Evolutionary conservation across 441 rosid genomes (phyloP), one percentile per base, ranked within the genome.

Genomic region (Daphne laureola): DNA sequence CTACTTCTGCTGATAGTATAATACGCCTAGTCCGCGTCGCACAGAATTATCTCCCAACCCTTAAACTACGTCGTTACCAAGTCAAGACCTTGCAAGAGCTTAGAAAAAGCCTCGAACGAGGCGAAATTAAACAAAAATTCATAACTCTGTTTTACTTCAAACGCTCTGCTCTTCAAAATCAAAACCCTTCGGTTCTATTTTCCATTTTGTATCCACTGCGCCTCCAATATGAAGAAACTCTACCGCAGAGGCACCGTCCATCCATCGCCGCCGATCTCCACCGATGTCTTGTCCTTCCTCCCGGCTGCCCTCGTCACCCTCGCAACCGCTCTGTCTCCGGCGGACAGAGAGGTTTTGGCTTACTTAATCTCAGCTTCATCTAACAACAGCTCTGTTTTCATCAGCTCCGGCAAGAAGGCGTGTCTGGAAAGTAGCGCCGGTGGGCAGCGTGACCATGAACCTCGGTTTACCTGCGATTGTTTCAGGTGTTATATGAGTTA

Each of bases 401-500:
- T 56, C 17, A 35, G 57, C 23, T 21, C 51, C 55, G 47, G 55
- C n/a, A 13, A 15, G 46, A 25, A 15, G 35, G 17, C 5, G 15
- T 43, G 31, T 16, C 17, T 17, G 12, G n/a, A 44, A 15, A 14
- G 55, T 1, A 16, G 49, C 14, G 26, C 45, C 36, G 8, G 38
- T 7, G 38, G 38, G 8, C 60, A 45, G 26, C n/a, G 40, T 8
- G 78, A 69, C 31, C 89, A 78, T 58, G 73, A 76, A 1, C 76
- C 85, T 16, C 54, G 52, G 16, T 86, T 86, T n/a, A 40, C 57
- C 68, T 86, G 95, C 7, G 82, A 77, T 63, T 83, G 95, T 35
- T 86, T 86, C 52, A 59, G 76, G 60, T 86, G 95, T 63, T 86
- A 86, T 57, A 78, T 68, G 63, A 76, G 87, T 56, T 86, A 73